Evolutionary conservation across 305 asterid genomes (phyloP).

Genomic region (Fraxinus paxiana): DNA sequence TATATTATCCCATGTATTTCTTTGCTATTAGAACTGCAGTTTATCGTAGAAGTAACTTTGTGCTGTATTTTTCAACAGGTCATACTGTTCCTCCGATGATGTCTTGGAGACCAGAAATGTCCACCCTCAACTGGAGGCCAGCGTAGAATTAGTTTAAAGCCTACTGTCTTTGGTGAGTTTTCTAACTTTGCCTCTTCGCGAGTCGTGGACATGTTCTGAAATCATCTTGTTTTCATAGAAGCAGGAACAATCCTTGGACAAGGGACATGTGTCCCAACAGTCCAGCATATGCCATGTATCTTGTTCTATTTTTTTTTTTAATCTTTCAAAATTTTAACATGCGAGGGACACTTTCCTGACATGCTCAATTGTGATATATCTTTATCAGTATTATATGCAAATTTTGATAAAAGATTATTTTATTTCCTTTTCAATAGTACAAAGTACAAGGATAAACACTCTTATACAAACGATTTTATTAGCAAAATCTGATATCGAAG

Average conservation of each 20-base stretch:
- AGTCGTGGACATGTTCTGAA: not conserved
- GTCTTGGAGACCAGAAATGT: conserved; percentile 60
- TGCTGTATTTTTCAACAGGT: conserved; percentile 38
- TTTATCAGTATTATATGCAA: not conserved
- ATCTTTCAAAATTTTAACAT: not conserved
- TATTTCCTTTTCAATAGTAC: not conserved
- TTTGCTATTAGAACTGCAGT: conserved; percentile 4
- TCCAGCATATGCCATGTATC: not conserved
- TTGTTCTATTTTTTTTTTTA: not conserved
- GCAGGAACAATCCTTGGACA: not conserved
- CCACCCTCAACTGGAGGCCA: conserved; percentile 68
- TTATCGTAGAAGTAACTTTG: conserved; percentile 6
- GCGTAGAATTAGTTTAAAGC: conserved; percentile 31
- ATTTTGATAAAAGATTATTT: not conserved
- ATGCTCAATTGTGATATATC: not conserved
- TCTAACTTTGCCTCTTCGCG: not conserved
- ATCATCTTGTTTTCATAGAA: not conserved
- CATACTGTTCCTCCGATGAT: conserved; percentile 46
- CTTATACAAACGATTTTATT: not conserved
- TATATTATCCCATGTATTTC: not conserved
- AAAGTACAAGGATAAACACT: not conserved
- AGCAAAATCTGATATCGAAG: not conserved
- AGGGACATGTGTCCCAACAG: not conserved
- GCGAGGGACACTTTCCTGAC: not conserved
- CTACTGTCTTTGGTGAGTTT: conserved; percentile 35